Percentiles rank a stretch among this genome's conserved stretches.
Evolutionary conservation across 2,329 filamentous ascomycete species (phyloP).

Genomic region (Ramularia collo-cygni): DNA sequence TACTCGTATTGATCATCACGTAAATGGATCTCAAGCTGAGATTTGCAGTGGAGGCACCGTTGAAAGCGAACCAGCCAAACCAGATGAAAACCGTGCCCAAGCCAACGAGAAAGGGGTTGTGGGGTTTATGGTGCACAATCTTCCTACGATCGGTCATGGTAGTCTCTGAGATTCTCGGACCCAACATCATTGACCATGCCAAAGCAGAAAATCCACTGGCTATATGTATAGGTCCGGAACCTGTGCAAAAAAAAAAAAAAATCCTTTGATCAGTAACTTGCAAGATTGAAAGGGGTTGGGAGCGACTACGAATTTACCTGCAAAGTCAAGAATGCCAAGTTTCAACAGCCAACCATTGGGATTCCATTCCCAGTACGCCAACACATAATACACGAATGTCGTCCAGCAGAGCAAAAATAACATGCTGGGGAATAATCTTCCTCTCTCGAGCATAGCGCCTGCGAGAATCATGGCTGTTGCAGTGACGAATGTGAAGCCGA

Average conservation of each 20-base stretch:
- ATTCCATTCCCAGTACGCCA: constrained; percentile 64
- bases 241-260: no score
- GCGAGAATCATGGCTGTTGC: constrained; percentile 59
- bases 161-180: constrained; percentile 43
- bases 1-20: constrained; percentile 53
- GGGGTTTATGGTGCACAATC: no score
- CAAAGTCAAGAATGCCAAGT: constrained; percentile 54
- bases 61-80: constrained; percentile 58
- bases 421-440: constrained; percentile 57
- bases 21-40: constrained; percentile 48
- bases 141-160: no score
- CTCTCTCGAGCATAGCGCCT: constrained; percentile 57
- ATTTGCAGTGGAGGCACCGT: constrained; percentile 50
- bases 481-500: constrained; percentile 58
- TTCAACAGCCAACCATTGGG: constrained; percentile 59
- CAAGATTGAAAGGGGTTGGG: no score
- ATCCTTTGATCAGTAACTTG: no score
- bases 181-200: constrained; percentile 57
- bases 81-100: constrained; percentile 59
- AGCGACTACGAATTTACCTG: no score
- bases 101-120: constrained; percentile 58
- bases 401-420: constrained; percentile 59
- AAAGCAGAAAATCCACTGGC: constrained; percentile 56
- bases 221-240: constrained; percentile 59
- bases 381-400: constrained; percentile 57